Evolutionary conservation across 257 asterid species (phyloP).

Genomic region (Penstemon eatonii): DNA sequence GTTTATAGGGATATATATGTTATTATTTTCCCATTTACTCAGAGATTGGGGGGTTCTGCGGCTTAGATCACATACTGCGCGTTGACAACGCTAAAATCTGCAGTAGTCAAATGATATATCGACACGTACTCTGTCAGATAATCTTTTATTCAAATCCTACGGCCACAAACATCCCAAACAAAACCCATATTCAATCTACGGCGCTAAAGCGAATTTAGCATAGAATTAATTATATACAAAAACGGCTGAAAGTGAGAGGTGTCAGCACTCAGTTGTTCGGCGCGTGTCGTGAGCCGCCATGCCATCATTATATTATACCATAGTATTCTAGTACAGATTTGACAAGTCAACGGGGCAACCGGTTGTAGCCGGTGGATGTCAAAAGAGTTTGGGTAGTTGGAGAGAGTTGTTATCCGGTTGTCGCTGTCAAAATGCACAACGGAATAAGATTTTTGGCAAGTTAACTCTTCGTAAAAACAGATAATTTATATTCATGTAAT

Average conservation of each 20-base stretch:
- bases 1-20: no score
- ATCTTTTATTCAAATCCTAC: conserved; percentile 20
- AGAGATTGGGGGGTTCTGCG: no score
- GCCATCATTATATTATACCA: no score
- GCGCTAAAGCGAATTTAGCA: conserved; percentile 7
- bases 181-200: conserved; percentile 3
- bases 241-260: not conserved
- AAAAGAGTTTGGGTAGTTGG: no score
- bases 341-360: conserved; percentile 10
- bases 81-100: not conserved
- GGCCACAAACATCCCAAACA: not conserved
- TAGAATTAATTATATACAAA: no score
- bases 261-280: not conserved
- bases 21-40: no score
- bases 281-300: conserved; percentile 25
- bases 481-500: no score
- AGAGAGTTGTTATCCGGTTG: no score
- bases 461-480: no score
- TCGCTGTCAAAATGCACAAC: no score
- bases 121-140: conserved; percentile 19
- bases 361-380: conserved; percentile 25
- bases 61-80: no score
- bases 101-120: not conserved
- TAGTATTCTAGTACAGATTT: conserved; percentile 12
- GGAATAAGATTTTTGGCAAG: no score